Evolutionary conservation across 2,329 filamentous ascomycete species (phyloP).

Genomic region (Colletotrichum lini): DNA sequence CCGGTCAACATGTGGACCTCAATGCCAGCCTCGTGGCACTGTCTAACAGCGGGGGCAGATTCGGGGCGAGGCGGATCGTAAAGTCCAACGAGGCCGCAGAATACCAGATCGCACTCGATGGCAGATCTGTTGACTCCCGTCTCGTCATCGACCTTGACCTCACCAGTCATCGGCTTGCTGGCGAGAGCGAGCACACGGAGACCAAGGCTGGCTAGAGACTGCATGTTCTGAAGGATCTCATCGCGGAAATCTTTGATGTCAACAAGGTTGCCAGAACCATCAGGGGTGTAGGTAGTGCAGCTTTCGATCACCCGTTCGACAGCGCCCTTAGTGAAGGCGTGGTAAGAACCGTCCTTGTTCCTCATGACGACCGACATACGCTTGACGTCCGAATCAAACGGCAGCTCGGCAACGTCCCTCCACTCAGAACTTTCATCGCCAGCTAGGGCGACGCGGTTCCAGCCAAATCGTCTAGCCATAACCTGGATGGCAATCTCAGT

Average conservation of each 20-base stretch:
- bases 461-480: slow-evolving; percentile 73
- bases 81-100: slow-evolving; percentile 38
- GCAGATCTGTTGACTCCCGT: slow-evolving; percentile 10
- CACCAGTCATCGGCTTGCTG: slow-evolving; percentile 55
- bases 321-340: slow-evolving; percentile 72
- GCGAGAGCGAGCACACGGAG: slow-evolving; percentile 79
- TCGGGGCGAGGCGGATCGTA: slow-evolving; percentile 75
- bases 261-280: slow-evolving; percentile 48
- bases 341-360: slow-evolving; percentile 44
- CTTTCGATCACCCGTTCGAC: slow-evolving; percentile 77
- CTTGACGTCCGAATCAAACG: slow-evolving; percentile 42
- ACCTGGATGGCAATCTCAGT: slow-evolving; percentile 79
- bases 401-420: slow-evolving; percentile 67
- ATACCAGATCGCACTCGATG: slow-evolving; percentile 35
- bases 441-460: slow-evolving; percentile 64
- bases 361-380: slow-evolving; percentile 42
- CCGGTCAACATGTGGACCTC: slow-evolving; percentile 74
- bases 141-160: slow-evolving; percentile 49
- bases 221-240: slow-evolving; percentile 75
- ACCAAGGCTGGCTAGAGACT: slow-evolving; percentile 72
- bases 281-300: slow-evolving; percentile 62
- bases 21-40: slow-evolving; percentile 69
- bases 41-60: slow-evolving; percentile 66
- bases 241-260: slow-evolving; percentile 65
- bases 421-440: slow-evolving; percentile 57